Evolutionary conservation across 2,329 filamentous ascomycete species (phyloP), one percentile per base, ranked within the genome.

Genomic region (Incumbomyces delicatus): DNA sequence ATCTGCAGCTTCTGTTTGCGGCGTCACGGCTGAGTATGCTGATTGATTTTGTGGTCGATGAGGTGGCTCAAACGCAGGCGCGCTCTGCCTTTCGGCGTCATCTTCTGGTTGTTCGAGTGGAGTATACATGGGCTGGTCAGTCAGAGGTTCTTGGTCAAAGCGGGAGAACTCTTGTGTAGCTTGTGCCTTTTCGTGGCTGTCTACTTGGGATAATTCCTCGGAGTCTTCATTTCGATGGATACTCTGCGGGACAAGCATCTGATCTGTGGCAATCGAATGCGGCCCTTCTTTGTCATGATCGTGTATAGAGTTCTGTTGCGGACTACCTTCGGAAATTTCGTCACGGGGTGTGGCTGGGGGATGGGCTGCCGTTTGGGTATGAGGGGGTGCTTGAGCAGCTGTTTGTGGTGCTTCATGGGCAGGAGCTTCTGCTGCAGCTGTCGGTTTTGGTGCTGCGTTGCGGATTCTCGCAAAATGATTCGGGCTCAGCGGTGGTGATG

Each of bases 101-200:
- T 41, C 37, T 6, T 50, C 44, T 13, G 62, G 60, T 20, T 72
- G 70, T 12, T 81, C 76, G 2, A 68, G 72, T 0, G 86, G 86
- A 10, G 78, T 73, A 60, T 94, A 94, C 1, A 88, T 86, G 2
- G 92, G 90, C 63, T 92, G 85, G 47, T 96, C 88, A 8, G 77
- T 66, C 18, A 95, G 74, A 1, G 92, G 92, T 2, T 89, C 92
- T 66, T 96, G 90, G 59, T 92, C 85, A 60, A 96, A 96, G 18
- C 71, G 72, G 13, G 75, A 76, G 58, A 81, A 81, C 44, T 71
- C 70, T 3, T 60, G 62, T 36, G 70, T 65, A 12, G 69, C 67
- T n/a, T 66, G 64, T 33, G 61, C 63, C 42, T 63, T 63, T 53
- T 71, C 69, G 45, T 64, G 63, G 30, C 66, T 80, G 57, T 79